Evolutionary conservation across 768 basidiomycete species (phyloP).

Genomic region (Rhodotorula kratochvilovae): DNA sequence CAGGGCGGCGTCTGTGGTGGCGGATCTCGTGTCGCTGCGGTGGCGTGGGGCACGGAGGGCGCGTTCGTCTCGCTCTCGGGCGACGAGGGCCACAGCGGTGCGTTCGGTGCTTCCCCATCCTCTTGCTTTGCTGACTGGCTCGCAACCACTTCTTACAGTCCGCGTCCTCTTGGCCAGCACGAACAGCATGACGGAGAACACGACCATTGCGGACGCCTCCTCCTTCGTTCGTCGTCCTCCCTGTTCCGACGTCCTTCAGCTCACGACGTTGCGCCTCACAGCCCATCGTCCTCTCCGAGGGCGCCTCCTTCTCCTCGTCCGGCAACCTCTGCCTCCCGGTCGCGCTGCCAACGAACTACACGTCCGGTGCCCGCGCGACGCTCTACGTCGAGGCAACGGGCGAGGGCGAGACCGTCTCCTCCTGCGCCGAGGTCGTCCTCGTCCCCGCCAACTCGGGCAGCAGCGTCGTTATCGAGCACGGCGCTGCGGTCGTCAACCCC

Average conservation of each 20-base stretch:
- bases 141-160: too few relatives aligned
- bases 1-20: conserved; percentile 11
- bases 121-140: too few relatives aligned
- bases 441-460: conserved; percentile 2
- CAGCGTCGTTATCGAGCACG: background rate
- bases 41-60: conserved; percentile 10
- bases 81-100: conserved; percentile 11
- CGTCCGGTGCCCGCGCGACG: background rate
- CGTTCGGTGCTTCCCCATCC: too few relatives aligned
- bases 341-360: background rate
- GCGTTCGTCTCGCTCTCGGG: conserved; percentile 5
- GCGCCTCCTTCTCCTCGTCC: conserved; percentile 4
- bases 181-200: conserved; percentile 7
- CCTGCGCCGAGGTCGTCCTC: conserved; percentile 16
- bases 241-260: background rate
- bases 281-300: conserved; percentile 10
- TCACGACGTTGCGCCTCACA: background rate
- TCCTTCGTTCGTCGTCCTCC: background rate
- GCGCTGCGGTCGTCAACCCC: conserved; percentile 1
- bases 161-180: conserved; percentile 1
- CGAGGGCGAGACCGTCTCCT: conserved; percentile 5
- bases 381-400: conserved; percentile 14
- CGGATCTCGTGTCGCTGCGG: background rate
- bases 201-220: background rate
- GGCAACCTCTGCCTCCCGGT: conserved; percentile 22